Evolutionary conservation across 139 green algal genomes (phyloP).

Genomic region (Micromonas pusilla): DNA sequence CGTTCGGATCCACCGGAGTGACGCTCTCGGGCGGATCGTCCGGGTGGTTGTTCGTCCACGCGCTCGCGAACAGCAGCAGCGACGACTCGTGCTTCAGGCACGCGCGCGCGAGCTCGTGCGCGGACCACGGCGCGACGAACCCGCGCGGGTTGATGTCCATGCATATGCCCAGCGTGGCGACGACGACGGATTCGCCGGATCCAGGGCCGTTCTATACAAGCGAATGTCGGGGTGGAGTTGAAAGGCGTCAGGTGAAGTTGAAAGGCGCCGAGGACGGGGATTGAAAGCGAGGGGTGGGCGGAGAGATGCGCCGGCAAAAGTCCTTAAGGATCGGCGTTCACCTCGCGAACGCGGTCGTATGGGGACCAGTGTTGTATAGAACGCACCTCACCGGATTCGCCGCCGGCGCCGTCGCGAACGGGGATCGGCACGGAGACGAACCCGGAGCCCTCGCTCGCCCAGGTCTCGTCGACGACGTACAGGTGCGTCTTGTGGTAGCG

Average conservation of each 20-base stretch:
- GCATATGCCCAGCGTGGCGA: not conserved
- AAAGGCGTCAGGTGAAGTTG: too few species aligned
- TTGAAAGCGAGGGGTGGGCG: not conserved
- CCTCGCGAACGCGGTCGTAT: not conserved
- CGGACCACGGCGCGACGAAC: constrained; percentile 22
- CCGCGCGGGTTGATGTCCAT: constrained; percentile 28
- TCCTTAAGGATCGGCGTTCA: not conserved
- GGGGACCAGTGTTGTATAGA: too few species aligned
- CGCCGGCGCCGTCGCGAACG: too few species aligned
- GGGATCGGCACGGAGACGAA: too few species aligned
- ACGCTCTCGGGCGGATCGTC: not conserved
- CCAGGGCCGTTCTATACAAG: too few species aligned
- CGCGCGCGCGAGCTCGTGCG: constrained; percentile 16
- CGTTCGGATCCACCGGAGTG: not conserved
- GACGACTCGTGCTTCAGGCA: not conserved
- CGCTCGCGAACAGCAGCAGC: constrained; percentile 7
- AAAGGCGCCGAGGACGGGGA: too few species aligned
- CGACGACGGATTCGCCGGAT: not conserved
- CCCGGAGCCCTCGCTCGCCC: not conserved
- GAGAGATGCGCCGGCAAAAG: not conserved
- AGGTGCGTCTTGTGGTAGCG: constrained; percentile 15
- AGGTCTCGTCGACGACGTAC: constrained; percentile 23
- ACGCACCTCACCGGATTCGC: too few species aligned
- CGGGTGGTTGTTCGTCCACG: constrained; percentile 20
- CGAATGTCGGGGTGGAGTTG: too few species aligned